Evolutionary conservation across 2,329 filamentous ascomycete species (phyloP).

Genomic region (Botryotinia globosa): DNA sequence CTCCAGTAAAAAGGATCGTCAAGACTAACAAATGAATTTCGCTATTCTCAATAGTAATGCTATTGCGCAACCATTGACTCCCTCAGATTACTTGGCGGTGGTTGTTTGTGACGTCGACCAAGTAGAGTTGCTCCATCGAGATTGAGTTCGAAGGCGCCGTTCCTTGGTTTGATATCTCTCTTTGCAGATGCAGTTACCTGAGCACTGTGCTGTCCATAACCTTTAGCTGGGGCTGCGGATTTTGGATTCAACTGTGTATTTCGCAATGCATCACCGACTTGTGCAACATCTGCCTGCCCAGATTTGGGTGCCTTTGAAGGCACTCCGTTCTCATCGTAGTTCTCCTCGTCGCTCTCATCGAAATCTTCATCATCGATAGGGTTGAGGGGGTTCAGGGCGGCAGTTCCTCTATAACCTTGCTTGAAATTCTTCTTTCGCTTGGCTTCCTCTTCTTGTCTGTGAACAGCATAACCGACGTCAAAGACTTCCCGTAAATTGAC

Average conservation of each 20-base stretch:
- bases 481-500: constrained; percentile 97
- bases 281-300: constrained; percentile 57
- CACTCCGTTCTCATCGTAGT: constrained; percentile 50
- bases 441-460: constrained; percentile 91
- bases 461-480: constrained; percentile 96
- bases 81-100: constrained; percentile 34
- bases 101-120: constrained; percentile 62
- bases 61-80: constrained; percentile 32
- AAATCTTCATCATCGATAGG: constrained; percentile 63
- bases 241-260: constrained; percentile 73
- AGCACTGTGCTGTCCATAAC: constrained; percentile 87
- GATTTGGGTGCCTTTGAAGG: constrained; percentile 67
- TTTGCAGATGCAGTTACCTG: constrained; percentile 80
- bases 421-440: constrained; percentile 84
- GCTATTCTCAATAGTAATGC: not conserved
- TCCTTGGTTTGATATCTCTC: constrained; percentile 69
- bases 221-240: constrained; percentile 56
- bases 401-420: constrained; percentile 63
- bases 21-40: not conserved
- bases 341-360: constrained; percentile 63
- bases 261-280: constrained; percentile 83
- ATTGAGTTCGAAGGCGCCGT: constrained; percentile 86
- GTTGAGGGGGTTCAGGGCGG: constrained; percentile 64
- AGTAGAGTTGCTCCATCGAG: constrained; percentile 87
- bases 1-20: not conserved